Conservation (phyloP, 129 eudicot genomes). For the Heracleum sosnowskyi region DNA sequence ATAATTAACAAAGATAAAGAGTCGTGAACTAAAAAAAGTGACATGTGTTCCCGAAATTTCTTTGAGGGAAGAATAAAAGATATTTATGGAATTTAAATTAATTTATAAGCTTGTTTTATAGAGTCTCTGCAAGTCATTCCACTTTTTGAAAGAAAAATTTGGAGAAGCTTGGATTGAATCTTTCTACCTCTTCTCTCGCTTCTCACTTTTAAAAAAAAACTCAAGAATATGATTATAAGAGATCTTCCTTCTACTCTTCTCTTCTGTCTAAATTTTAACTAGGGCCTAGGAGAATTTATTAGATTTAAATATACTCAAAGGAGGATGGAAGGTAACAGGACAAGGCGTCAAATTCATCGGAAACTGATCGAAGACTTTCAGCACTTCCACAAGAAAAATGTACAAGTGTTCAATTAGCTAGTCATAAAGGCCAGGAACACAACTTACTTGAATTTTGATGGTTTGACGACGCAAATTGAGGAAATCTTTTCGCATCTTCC, state of each 20-base stretch:
- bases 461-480: slow-evolving; percentile 83
- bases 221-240: no score
- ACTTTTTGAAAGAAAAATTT: neutral
- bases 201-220: neutral
- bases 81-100: neutral
- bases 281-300: neutral
- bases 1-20: neutral
- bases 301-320: neutral
- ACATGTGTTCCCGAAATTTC: no score
- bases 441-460: slow-evolving; percentile 79
- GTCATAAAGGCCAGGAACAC: neutral
- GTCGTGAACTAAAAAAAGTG: neutral
- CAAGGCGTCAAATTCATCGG: neutral
- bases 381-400: neutral
- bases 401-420: neutral
- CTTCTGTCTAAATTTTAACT: no score
- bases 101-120: no score
- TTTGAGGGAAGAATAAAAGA: neutral
- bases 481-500: slow-evolving; percentile 79
- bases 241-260: neutral
- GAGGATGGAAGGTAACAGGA: neutral
- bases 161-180: neutral
- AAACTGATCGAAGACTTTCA: neutral
- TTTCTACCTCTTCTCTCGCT: neutral
- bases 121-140: neutral